Percentiles rank a stretch among this genome's conserved stretches.
phyloP scores from a whole-genome alignment of 345 rosid genomes.

The Eucalyptus cloeziana region DNA sequence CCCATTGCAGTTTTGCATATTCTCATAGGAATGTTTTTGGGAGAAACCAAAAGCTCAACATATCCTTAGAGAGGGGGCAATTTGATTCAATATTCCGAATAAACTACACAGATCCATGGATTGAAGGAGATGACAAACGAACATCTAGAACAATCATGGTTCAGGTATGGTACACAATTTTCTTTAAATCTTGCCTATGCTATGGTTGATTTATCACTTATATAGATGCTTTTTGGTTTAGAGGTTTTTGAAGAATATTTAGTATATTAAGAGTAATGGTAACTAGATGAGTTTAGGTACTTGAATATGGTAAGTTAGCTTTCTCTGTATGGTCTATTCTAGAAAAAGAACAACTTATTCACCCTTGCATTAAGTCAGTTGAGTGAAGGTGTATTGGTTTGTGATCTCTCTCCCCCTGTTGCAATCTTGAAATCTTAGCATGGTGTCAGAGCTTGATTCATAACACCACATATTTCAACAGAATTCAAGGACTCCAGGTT shows the following conservation, averaged over 20 bases:
- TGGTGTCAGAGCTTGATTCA: neutral
- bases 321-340: neutral
- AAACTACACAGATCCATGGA: constrained; percentile 99
- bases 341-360: neutral
- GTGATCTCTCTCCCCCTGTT: neutral
- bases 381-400: neutral
- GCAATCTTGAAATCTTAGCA: neutral
- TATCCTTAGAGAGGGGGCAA: constrained; percentile 89
- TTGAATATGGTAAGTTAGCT: neutral
- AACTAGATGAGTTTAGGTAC: neutral
- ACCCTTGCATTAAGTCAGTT: neutral
- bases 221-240: neutral
- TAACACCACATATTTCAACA: neutral
- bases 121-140: constrained; percentile 91
- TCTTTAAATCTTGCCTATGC: neutral
- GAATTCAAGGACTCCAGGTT: constrained; percentile 97
- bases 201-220: neutral
- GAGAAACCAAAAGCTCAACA: constrained; percentile 83
- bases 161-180: constrained; percentile 40
- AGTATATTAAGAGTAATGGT: neutral
- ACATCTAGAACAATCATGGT: constrained; percentile 85
- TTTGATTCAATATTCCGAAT: constrained; percentile 84
- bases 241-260: neutral
- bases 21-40: constrained; percentile 93
- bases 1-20: constrained; percentile 83